Evolutionary conservation across 2,329 filamentous ascomycete genomes (phyloP).

Genomic region (Trichoderma atroviride): DNA sequence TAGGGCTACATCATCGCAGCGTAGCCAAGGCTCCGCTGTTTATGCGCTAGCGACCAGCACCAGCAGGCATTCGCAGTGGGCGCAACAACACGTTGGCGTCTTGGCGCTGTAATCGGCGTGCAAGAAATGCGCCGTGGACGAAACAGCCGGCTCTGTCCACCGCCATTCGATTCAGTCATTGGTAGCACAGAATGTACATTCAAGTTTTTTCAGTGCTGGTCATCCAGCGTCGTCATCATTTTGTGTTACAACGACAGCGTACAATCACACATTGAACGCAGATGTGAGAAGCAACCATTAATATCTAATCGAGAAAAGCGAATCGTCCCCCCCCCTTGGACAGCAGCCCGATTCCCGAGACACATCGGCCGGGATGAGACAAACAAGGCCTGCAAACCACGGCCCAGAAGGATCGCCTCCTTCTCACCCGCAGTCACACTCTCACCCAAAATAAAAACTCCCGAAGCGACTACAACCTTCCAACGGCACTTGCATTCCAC

Average conservation of each 20-base stretch:
- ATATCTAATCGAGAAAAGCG: not conserved
- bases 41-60: slow-evolving; percentile 6
- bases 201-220: not conserved
- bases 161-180: not conserved
- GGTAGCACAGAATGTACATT: too few relatives aligned
- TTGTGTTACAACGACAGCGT: not conserved
- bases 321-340: not conserved
- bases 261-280: not conserved
- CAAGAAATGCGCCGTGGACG: not conserved
- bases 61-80: not conserved
- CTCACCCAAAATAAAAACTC: not conserved
- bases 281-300: not conserved
- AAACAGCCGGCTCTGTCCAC: not conserved
- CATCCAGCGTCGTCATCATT: not conserved
- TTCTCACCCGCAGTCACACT: not conserved
- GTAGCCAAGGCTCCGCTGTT: not conserved
- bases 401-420: not conserved
- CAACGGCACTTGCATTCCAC: not conserved
- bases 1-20: slow-evolving; percentile 10
- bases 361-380: not conserved
- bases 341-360: slow-evolving; percentile 14
- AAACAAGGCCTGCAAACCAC: not conserved
- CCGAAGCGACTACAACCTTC: slow-evolving; percentile 3
- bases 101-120: not conserved
- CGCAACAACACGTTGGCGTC: not conserved